Conservation (phyloP, 495 filamentous ascomycete genomes). For the Penicillium herquei region DNA sequence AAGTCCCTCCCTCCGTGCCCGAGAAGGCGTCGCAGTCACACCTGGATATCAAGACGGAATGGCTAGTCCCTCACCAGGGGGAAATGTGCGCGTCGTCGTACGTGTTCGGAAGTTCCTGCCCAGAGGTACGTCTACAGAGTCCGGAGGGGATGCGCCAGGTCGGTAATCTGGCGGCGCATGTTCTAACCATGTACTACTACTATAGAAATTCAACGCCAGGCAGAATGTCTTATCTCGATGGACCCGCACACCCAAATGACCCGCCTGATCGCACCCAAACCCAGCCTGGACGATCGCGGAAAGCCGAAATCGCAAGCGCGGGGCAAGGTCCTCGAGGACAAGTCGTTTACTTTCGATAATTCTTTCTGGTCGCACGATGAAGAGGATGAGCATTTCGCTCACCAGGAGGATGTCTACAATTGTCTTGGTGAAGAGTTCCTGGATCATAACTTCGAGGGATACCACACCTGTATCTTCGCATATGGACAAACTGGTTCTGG, state of each 20-base stretch:
- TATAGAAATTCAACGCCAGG: slow-evolving; percentile 74
- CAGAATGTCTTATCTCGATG: slow-evolving; percentile 87
- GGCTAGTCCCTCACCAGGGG: slow-evolving; percentile 51
- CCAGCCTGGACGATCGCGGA: slow-evolving; percentile 59
- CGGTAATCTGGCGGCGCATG: neutral
- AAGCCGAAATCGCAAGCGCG: slow-evolving; percentile 67
- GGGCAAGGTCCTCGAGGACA: slow-evolving; percentile 76
- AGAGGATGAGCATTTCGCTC: slow-evolving; percentile 71
- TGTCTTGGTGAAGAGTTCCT: slow-evolving; percentile 93
- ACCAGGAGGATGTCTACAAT: slow-evolving; percentile 93
- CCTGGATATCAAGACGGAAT: slow-evolving; percentile 26
- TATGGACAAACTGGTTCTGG: slow-evolving; percentile 98
- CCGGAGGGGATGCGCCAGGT: neutral
- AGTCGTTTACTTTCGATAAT: slow-evolving; percentile 92
- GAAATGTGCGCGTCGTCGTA: slow-evolving; percentile 94
- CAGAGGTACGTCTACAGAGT: slow-evolving; percentile 60
- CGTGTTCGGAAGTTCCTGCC: slow-evolving; percentile 85
- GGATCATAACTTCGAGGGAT: slow-evolving; percentile 99
- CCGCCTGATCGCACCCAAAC: slow-evolving; percentile 62
- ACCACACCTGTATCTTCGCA: slow-evolving; percentile 98
- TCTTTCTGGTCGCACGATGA: slow-evolving; percentile 93
- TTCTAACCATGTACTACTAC: slow-evolving; percentile 2
- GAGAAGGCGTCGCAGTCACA: slow-evolving; percentile 59
- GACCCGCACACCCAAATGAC: slow-evolving; percentile 80
- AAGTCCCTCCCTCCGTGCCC: slow-evolving; percentile 66